Evolutionary conservation across 1,139 yeast species (phyloP), one percentile per base, ranked within the genome.

Genomic region (Geotrichum australiense): DNA sequence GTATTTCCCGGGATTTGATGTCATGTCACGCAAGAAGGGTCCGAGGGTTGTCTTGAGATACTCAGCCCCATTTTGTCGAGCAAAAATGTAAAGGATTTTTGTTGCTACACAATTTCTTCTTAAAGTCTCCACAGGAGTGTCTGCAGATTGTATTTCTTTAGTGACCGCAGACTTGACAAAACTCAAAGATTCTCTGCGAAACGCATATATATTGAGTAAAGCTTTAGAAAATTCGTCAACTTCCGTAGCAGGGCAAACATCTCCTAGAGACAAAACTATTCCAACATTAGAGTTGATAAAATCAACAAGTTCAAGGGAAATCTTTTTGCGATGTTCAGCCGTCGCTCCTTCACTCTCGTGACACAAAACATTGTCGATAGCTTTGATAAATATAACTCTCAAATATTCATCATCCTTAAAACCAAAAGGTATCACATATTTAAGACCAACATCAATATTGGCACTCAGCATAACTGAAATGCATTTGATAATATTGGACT

Each of bases 31-130:
- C 23, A 72, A 57, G 34, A 80, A 70, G 0, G 87, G 86, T 39
- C 68, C 66, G 38, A 85, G 62, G 0, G 80, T 71, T 3, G 59
- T 48, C 2, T 67, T 59, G 39, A 86, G 64, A 55, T 83, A 85
- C 0, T 68, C 72, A 19, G 62, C 58, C 0, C 94, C 95, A 50
- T 77, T 71, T 19, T 71, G 68, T 51, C 80, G 76, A 0, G 94
- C 82, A 53, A 78, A 78, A 30, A 82, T 69, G 0, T 89, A 80
- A 40, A 85, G 66, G 37, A 85, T 69, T 54, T 89, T 74, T 0
- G 95, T 84, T 31, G 91, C 81, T 20, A 86, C 82, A 41, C 93
- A 80, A 58, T 86, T 86, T 47, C 94, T 72, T 54, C 96, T 69
- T 51, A 86, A 69, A 23, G 85, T 73, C 54, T 84, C 94, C 28